Percentiles rank a stretch among this genome's conserved stretches.
These are phyloP conservation scores for Oryza longistaminata DNA, from an alignment of 176 grass and related monocot species.

Conservation along the genomic window DNA sequence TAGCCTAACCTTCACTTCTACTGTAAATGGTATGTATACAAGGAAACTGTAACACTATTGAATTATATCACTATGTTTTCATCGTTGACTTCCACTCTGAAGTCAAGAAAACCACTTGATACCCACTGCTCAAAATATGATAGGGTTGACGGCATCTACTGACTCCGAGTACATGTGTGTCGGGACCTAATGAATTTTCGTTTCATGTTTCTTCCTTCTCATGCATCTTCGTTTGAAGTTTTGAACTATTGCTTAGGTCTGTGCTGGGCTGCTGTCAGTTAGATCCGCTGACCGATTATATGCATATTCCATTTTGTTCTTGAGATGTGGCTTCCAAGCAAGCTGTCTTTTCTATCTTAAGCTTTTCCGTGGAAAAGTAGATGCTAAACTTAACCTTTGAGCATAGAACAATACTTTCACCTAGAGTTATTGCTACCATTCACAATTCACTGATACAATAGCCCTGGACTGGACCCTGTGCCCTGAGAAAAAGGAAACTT, in stretches of 20 bases:
- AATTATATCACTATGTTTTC: not conserved
- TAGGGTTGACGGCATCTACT: slow-evolving; percentile 15
- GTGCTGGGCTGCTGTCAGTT: not conserved
- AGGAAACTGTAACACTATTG: not conserved
- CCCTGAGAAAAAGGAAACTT: slow-evolving; percentile 11
- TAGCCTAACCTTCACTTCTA: not conserved
- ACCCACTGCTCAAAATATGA: slow-evolving; percentile 17
- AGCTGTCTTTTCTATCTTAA: slow-evolving; percentile 37
- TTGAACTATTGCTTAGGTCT: slow-evolving; percentile 1
- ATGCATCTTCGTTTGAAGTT: not conserved
- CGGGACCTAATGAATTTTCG: slow-evolving; percentile 17
- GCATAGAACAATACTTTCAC: slow-evolving; percentile 38
- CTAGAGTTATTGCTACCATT: not conserved
- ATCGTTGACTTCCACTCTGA: not conserved
- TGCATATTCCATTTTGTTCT: slow-evolving; percentile 35
- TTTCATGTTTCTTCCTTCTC: slow-evolving; percentile 37
- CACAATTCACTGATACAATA: slow-evolving; percentile 14
- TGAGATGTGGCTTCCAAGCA: slow-evolving; percentile 42
- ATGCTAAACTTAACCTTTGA: slow-evolving; percentile 55
- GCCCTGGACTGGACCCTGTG: not conserved
- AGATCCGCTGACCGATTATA: not conserved
- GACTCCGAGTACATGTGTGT: slow-evolving; percentile 1
- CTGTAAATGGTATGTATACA: not conserved
- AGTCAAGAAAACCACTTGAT: slow-evolving; percentile 10
- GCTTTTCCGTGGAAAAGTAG: slow-evolving; percentile 30